Evolutionary conservation across 805 yeast genomes (phyloP).

Genomic region (Nakazawaea laoshanensis): DNA sequence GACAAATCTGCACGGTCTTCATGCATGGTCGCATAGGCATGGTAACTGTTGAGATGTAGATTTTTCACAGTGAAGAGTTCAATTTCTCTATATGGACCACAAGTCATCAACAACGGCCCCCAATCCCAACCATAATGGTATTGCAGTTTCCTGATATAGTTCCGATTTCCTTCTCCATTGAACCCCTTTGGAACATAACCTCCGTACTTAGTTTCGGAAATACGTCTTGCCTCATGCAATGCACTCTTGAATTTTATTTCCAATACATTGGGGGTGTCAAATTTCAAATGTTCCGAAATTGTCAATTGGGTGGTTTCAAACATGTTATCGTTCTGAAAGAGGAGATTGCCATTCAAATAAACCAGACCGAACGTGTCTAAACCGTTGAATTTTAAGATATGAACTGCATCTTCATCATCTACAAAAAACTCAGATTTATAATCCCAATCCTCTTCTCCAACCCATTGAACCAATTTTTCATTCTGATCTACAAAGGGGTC

Average conservation of each 20-base stretch:
- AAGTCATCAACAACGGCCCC: slow-evolving; percentile 38
- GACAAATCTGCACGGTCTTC: neutral
- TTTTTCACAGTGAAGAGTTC: slow-evolving; percentile 17
- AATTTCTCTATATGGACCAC: slow-evolving; percentile 36
- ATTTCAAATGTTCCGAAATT: slow-evolving; percentile 15
- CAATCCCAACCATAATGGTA: slow-evolving; percentile 54
- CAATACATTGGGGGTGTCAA: slow-evolving; percentile 21
- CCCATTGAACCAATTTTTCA: slow-evolving; percentile 40
- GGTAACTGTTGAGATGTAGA: slow-evolving; percentile 9
- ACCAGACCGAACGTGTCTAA: slow-evolving; percentile 35
- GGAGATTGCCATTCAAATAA: slow-evolving; percentile 25
- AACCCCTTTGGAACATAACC: slow-evolving; percentile 21
- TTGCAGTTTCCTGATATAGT: slow-evolving; percentile 41
- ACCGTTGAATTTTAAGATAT: slow-evolving; percentile 24
- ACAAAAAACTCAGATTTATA: slow-evolving; percentile 22
- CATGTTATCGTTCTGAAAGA: slow-evolving; percentile 34
- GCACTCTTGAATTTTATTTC: slow-evolving; percentile 31
- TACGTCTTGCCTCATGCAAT: slow-evolving; percentile 21
- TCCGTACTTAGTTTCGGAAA: slow-evolving; percentile 19
- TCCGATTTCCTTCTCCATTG: slow-evolving; percentile 35
- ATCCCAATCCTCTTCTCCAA: slow-evolving; percentile 42
- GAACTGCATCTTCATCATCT: neutral
- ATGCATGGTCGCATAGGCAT: slow-evolving; percentile 3
- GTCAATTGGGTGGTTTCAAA: slow-evolving; percentile 26
- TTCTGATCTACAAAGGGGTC: slow-evolving; percentile 38